Evolutionary conservation across 345 rosid species (phyloP), one percentile per base, ranked within the genome.

Genomic region (Eucalyptus microcorys): DNA sequence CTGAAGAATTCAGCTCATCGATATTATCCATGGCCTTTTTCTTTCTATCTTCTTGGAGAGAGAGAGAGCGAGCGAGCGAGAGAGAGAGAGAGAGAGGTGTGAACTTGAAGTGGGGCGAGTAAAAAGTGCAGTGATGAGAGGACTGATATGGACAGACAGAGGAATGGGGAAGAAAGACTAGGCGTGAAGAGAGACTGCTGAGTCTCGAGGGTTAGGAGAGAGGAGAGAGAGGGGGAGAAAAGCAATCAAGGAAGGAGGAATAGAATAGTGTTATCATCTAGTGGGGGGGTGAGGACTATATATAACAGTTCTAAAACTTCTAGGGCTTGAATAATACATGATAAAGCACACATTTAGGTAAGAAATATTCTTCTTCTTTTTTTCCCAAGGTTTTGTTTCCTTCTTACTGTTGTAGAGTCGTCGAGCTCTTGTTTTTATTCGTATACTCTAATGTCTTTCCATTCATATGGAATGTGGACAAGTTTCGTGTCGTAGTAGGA

Each of bases 21-120:
- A 92, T 92, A 89, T 61, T 79, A 86, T 95, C 94, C 96, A 94
- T 95, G 88, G 89, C 68, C 57, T 59, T 50, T 14, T 43, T n/a
- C 47, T 86, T 53, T 87, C 83, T 11, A 45, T n/a, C 42, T 87
- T 40, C 47, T 40, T 40, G 84, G 84, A 21, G 47, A 40, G 27
- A 66, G 43, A 37, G 45, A n/a, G 42, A 71, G 80, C 17, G 64
- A 26, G 64, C 9, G 59, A 8, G 59, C 4, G 59, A 21, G 64
- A 2, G 64, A 21, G 45, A 66, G 42, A 71, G 26, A 53, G 59
- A 19, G 59, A 53, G 59, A 22, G 68, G 57, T 21, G 81, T 10
- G 81, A 71, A 19, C 81, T 37, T 71, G 45, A 71, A 71, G 81
- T 71, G 81, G 45, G 42, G 27, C 7, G 45, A 17, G 27, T 19